Conservation (phyloP, 2,329 filamentous ascomycete species). For the Trichocomaceae sp. region DNA sequence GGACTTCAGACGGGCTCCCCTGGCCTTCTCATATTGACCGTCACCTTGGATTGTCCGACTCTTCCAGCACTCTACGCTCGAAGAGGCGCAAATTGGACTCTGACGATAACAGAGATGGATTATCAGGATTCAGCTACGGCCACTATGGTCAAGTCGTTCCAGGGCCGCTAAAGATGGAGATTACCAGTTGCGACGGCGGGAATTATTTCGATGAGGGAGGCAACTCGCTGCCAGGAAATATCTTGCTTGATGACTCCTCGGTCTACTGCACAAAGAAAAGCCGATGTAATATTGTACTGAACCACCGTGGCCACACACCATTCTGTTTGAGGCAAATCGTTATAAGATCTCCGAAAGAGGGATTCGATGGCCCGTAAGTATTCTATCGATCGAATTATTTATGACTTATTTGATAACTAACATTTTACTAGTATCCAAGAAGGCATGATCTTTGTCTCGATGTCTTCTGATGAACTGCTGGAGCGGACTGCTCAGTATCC, state of each 20-base stretch:
- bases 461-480: conserved; percentile 72
- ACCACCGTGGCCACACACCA: conserved; percentile 70
- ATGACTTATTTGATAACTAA: background rate
- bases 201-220: conserved; percentile 56
- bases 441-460: conserved; percentile 85
- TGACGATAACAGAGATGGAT: conserved; percentile 46
- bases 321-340: conserved; percentile 81
- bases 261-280: conserved; percentile 90
- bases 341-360: conserved; percentile 74
- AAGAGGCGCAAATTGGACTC: conserved; percentile 68
- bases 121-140: conserved; percentile 67
- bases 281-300: conserved; percentile 77
- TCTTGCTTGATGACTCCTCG: conserved; percentile 71
- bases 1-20: background rate
- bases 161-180: conserved; percentile 75
- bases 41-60: conserved; percentile 1
- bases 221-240: conserved; percentile 66
- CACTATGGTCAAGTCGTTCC: conserved; percentile 81
- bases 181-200: conserved; percentile 83
- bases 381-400: background rate
- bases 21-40: conserved; percentile 1
- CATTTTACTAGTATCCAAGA: conserved; percentile 63
- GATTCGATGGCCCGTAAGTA: conserved; percentile 80
- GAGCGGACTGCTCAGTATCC: conserved; percentile 67
- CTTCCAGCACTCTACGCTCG: conserved; percentile 22